Evolutionary conservation across 2,329 filamentous ascomycete genomes (phyloP).

Genomic region (Arthrinium phaeospermum): DNA sequence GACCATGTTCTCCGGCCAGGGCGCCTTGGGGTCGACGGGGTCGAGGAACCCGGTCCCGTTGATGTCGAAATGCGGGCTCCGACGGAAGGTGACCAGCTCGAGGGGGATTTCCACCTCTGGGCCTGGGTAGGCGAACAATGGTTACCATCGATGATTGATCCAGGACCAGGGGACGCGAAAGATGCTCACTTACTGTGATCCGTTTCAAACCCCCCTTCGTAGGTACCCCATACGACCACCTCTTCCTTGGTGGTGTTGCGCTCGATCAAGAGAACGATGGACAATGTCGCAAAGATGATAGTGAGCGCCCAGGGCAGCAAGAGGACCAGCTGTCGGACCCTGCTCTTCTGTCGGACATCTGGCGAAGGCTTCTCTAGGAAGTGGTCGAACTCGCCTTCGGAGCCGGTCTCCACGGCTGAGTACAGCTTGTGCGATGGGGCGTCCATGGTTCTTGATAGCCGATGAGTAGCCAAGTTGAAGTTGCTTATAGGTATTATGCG

Average conservation of each 20-base stretch:
- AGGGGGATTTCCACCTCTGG: background rate
- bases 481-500: background rate
- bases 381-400: conserved; percentile 10
- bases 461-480: background rate
- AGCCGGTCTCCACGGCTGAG: background rate
- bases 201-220: background rate
- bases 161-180: background rate
- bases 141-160: background rate
- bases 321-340: background rate
- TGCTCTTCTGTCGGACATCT: background rate
- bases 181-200: conserved; percentile 1
- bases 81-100: background rate
- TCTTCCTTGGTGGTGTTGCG: background rate
- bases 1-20: conserved; percentile 4
- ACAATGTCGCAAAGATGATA: background rate
- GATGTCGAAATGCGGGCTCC: background rate
- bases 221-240: background rate
- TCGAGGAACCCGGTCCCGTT: conserved; percentile 1
- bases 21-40: background rate
- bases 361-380: background rate
- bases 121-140: background rate
- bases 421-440: background rate
- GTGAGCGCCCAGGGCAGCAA: background rate
- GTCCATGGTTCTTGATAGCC: background rate
- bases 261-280: background rate